phyloP scores from a whole-genome alignment of 345 rosid genomes.

The Linum usitatissimum region DNA sequence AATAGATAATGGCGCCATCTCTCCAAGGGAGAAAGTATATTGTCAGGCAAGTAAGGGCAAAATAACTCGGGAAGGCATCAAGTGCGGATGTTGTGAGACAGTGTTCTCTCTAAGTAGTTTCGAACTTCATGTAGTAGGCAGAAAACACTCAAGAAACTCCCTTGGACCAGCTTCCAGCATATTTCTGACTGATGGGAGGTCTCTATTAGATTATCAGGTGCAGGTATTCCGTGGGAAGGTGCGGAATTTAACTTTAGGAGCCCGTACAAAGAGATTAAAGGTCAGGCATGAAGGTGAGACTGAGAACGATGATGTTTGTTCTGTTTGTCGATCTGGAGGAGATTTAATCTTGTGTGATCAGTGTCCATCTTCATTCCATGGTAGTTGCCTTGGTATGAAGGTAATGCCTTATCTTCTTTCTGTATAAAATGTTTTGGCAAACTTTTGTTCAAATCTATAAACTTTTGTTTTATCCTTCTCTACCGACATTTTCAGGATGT shows the following conservation, averaged over 20 bases:
- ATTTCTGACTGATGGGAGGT: slow-evolving; percentile 48
- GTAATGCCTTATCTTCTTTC: slow-evolving; percentile 6
- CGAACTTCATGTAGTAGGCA: slow-evolving; percentile 16
- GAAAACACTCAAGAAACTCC: slow-evolving; percentile 3
- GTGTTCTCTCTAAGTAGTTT: slow-evolving; percentile 8
- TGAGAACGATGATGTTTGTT: slow-evolving; percentile 47
- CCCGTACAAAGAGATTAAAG: slow-evolving; percentile 16
- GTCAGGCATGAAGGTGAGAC: slow-evolving; percentile 23
- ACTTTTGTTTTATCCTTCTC: not conserved
- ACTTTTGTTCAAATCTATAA: too few species aligned
- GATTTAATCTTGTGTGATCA: slow-evolving; percentile 60
- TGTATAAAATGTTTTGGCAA: too few species aligned
- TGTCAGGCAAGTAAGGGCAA: slow-evolving; percentile 5
- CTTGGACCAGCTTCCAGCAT: slow-evolving; percentile 16
- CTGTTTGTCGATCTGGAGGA: slow-evolving; percentile 76
- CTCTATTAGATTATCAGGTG: slow-evolving; percentile 54
- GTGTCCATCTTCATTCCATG: slow-evolving; percentile 80
- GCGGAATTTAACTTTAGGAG: not conserved
- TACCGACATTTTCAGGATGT: slow-evolving; percentile 23
- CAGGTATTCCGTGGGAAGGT: slow-evolving; percentile 21
- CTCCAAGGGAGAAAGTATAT: slow-evolving; percentile 5
- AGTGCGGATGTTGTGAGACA: slow-evolving; percentile 10
- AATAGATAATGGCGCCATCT: slow-evolving; percentile 28
- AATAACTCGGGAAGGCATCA: slow-evolving; percentile 14
- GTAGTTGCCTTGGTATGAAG: slow-evolving; percentile 54